Percentiles rank a stretch among this genome's conserved stretches.
Evolutionary conservation across 805 yeast species (phyloP).

Genomic region (Blastobotrys terrestris): DNA sequence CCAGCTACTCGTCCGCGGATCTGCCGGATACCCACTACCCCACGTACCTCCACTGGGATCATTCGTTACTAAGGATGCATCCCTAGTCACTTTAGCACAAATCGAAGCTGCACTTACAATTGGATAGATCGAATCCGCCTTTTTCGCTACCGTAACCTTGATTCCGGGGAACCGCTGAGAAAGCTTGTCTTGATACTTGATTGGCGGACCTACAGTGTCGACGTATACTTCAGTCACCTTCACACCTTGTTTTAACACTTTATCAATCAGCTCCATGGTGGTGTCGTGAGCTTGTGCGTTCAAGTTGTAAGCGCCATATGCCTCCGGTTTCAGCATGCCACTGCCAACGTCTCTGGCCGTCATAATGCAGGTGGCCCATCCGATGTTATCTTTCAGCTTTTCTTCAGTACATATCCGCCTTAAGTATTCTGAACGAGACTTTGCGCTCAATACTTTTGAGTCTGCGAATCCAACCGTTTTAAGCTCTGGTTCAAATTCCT

Average conservation of each 20-base stretch:
- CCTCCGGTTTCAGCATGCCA: conserved; percentile 71
- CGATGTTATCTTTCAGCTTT: conserved; percentile 53
- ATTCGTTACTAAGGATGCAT: conserved; percentile 42
- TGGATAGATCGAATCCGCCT: conserved; percentile 90
- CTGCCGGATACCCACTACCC: conserved; percentile 96
- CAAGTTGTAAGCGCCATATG: conserved; percentile 57
- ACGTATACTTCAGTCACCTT: conserved; percentile 69
- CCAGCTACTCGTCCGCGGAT: conserved; percentile 82
- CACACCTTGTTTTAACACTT: conserved; percentile 55
- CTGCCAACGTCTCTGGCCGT: conserved; percentile 81
- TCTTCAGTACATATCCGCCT: conserved; percentile 45
- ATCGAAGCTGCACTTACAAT: conserved; percentile 92
- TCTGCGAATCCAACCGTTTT: conserved; percentile 81
- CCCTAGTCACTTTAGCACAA: conserved; percentile 95
- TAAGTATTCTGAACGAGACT: conserved; percentile 57
- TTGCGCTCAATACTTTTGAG: conserved; percentile 79
- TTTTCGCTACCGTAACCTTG: conserved; percentile 78
- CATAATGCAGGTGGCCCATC: conserved; percentile 83
- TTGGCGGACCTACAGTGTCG: conserved; percentile 97
- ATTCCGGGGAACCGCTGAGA: conserved; percentile 60
- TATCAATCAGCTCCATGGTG: conserved; percentile 71
- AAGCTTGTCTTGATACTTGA: conserved; percentile 70
- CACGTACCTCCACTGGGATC: conserved; percentile 33
- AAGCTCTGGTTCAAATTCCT: conserved; percentile 43
- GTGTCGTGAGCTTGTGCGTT: conserved; percentile 97